phyloP scores from a whole-genome alignment of 1,284 basidiomycete species.

The Microbotryum silenes-acaulis region DNA sequence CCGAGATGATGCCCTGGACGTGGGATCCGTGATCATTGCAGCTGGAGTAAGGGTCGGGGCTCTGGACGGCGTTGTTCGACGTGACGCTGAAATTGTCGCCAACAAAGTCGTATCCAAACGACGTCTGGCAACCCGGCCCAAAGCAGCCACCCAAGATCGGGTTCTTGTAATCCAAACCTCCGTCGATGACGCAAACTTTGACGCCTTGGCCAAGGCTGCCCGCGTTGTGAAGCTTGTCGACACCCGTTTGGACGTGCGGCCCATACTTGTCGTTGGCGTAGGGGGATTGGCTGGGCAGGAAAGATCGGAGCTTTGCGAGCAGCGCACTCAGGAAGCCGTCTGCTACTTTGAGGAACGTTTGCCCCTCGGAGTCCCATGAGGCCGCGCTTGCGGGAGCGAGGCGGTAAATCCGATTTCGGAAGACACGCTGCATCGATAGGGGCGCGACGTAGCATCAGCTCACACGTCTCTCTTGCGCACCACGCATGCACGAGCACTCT shows the following conservation, averaged over 20 bases:
- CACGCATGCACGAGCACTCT: too few relatives aligned
- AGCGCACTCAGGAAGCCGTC: too few relatives aligned
- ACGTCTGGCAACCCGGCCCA: conserved; percentile 55
- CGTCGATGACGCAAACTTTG: conserved; percentile 21
- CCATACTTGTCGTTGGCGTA: conserved; percentile 50
- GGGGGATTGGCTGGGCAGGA: background rate
- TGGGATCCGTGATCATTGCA: conserved; percentile 27
- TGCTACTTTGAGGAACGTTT: too few relatives aligned
- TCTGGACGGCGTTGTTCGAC: conserved; percentile 32
- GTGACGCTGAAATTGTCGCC: conserved; percentile 28
- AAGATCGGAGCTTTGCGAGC: too few relatives aligned
- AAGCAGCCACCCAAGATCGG: conserved; percentile 57
- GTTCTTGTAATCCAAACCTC: conserved; percentile 37
- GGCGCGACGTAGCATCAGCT: too few relatives aligned
- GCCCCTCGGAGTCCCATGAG: too few relatives aligned
- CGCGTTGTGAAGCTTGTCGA: conserved; percentile 46
- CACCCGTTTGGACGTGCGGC: conserved; percentile 50
- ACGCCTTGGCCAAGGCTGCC: conserved; percentile 24
- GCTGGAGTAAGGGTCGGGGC: conserved; percentile 22
- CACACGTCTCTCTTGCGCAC: too few relatives aligned
- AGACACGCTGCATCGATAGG: too few relatives aligned
- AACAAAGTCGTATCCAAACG: conserved; percentile 53
- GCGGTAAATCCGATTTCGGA: too few relatives aligned
- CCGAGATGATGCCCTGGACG: conserved; percentile 23
- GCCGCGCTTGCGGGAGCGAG: too few relatives aligned